Conservation (phyloP, 2,329 filamentous ascomycete genomes). For the Fusarium marasasianum region DNA sequence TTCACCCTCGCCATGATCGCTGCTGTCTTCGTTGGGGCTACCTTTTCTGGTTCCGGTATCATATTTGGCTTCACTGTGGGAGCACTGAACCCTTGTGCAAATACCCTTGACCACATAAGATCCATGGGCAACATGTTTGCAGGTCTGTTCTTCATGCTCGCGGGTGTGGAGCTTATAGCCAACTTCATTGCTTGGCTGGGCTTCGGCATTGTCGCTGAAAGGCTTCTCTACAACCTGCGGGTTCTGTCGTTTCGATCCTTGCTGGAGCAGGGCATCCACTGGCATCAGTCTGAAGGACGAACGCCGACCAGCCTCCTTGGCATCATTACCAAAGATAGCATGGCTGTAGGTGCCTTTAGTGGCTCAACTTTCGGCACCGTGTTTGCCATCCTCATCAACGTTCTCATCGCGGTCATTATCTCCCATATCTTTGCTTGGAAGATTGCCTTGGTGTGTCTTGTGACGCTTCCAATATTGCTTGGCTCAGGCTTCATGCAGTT, state of each 20-base stretch:
- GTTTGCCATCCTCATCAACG: neutral
- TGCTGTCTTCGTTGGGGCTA: conserved; percentile 62
- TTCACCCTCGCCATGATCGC: conserved; percentile 52
- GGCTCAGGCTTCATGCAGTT: neutral
- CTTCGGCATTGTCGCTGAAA: conserved; percentile 64
- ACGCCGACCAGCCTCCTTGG: neutral
- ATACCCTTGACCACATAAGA: conserved; percentile 50
- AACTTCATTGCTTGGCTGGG: conserved; percentile 65
- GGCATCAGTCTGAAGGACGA: neutral
- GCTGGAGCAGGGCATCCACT: neutral
- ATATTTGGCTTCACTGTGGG: conserved; percentile 56
- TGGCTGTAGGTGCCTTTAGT: neutral
- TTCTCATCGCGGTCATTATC: neutral
- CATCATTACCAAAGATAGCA: neutral
- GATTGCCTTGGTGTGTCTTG: neutral
- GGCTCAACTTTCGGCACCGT: neutral
- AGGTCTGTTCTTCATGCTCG: conserved; percentile 64
- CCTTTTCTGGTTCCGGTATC: conserved; percentile 63
- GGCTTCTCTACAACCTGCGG: conserved; percentile 42
- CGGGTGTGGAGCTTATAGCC: conserved; percentile 56
- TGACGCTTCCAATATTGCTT: neutral
- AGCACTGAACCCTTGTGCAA: conserved; percentile 57
- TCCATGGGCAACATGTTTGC: conserved; percentile 57
- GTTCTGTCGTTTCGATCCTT: neutral
- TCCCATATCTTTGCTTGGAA: neutral